A percentile compares a stretch with the other conserved stretches of the same genome.
Conservation (phyloP, 2,329 filamentous ascomycete genomes). For the Cladobotryum protrusum region DNA sequence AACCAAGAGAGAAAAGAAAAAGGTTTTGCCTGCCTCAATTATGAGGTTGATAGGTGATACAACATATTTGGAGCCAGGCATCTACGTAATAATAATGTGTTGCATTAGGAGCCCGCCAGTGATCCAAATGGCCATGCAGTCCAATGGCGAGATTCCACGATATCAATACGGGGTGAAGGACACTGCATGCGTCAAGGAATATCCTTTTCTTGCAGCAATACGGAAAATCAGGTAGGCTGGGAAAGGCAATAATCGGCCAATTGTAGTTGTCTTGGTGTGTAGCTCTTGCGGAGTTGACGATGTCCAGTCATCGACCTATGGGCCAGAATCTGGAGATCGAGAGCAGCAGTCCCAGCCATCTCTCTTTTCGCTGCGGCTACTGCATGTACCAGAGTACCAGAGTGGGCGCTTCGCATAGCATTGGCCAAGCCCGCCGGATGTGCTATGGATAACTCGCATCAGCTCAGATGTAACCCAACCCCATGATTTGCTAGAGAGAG, state of each 20-base stretch:
- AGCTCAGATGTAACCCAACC: constrained; percentile 11
- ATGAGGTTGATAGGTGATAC: neutral
- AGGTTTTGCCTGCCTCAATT: constrained; percentile 7
- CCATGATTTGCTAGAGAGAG: constrained; percentile 8
- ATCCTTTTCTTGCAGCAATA: constrained; percentile 9
- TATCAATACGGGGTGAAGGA: constrained; percentile 12
- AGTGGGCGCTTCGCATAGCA: neutral
- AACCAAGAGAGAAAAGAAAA: neutral
- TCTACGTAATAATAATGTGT: constrained; percentile 15
- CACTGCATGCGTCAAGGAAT: constrained; percentile 1
- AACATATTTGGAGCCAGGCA: too few relatives aligned
- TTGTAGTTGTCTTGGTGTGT: neutral
- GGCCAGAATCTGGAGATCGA: constrained; percentile 9
- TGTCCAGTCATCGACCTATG: constrained; percentile 3
- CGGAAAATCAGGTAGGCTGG: constrained; percentile 7
- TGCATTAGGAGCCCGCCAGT: constrained; percentile 4
- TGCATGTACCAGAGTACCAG: constrained; percentile 1
- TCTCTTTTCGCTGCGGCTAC: neutral
- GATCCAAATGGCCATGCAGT: constrained; percentile 1
- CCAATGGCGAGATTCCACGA: constrained; percentile 30
- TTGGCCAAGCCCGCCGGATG: neutral
- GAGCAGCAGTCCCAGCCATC: constrained; percentile 11
- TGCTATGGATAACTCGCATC: constrained; percentile 9
- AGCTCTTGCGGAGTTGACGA: constrained; percentile 3
- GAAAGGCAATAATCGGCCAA: constrained; percentile 7